Conservation (phyloP, 129 eudicot genomes). For the Gnaphalium uliginosum region DNA sequence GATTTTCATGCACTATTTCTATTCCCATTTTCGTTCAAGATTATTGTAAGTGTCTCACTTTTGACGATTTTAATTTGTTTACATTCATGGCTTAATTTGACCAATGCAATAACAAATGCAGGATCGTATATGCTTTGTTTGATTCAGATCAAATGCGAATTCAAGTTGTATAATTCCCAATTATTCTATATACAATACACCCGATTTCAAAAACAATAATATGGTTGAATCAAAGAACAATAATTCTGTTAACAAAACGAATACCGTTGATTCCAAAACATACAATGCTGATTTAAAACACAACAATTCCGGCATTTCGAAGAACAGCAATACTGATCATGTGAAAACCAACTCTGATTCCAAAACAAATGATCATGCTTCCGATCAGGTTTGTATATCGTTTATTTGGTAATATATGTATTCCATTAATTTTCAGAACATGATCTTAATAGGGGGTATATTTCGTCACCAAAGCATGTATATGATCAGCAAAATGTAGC, state of each 20-base stretch:
- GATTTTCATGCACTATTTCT: constrained; percentile 9
- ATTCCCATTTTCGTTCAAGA: constrained; percentile 19
- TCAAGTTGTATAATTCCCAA: constrained; percentile 27
- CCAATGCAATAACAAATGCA: neutral
- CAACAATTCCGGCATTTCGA: neutral
- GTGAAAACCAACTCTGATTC: constrained; percentile 30
- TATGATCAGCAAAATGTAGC: no score
- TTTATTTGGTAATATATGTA: neutral
- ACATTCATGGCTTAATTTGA: neutral
- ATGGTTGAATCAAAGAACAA: constrained; percentile 31
- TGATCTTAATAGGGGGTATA: no score
- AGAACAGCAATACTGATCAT: constrained; percentile 12
- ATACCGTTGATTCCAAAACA: constrained; percentile 23
- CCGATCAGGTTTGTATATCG: constrained; percentile 28
- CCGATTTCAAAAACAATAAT: constrained; percentile 23
- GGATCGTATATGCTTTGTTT: constrained; percentile 15
- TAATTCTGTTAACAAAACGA: neutral
- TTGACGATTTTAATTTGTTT: neutral
- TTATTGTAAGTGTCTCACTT: neutral
- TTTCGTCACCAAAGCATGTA: no score
- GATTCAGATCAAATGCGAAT: constrained; percentile 7
- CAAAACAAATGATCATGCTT: constrained; percentile 25
- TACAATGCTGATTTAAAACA: constrained; percentile 26
- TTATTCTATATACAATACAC: constrained; percentile 1
- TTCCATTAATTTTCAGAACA: no score